These are phyloP conservation scores for Salix viminalis DNA, from an alignment of 345 rosid species.

Conservation along the genomic window DNA sequence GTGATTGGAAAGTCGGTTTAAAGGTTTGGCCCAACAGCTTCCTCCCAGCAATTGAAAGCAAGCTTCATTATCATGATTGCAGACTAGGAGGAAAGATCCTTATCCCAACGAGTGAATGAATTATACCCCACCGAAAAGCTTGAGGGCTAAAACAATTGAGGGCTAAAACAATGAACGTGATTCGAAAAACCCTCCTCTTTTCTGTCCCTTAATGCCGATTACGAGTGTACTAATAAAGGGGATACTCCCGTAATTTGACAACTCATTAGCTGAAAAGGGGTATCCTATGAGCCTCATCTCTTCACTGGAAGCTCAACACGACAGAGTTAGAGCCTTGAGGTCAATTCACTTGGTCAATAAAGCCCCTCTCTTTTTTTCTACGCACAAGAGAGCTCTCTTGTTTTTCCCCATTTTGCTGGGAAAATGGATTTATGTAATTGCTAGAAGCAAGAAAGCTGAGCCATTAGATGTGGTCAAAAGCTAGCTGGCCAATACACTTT, in stretches of 20 bases:
- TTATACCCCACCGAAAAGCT: conserved; percentile 18
- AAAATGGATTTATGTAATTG: background rate
- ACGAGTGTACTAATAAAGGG: conserved; percentile 18
- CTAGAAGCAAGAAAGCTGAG: background rate
- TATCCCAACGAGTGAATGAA: background rate
- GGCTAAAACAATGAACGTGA: conserved; percentile 14
- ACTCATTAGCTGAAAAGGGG: conserved; percentile 27
- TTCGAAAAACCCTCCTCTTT: conserved; percentile 22
- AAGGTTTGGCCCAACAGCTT: background rate
- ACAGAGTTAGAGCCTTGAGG: background rate
- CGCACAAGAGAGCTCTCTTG: background rate
- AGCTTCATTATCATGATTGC: background rate
- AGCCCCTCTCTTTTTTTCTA: background rate
- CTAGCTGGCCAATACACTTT: background rate
- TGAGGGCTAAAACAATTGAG: conserved; percentile 2
- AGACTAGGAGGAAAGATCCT: background rate
- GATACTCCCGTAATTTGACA: conserved; percentile 27
- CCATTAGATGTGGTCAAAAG: background rate
- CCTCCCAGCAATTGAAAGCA: background rate
- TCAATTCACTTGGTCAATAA: background rate
- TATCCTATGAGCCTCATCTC: conserved; percentile 15
- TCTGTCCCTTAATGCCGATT: conserved; percentile 14
- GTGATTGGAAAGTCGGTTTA: background rate
- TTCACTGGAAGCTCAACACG: background rate
- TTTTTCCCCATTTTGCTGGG: background rate